Evolutionary conservation across 2,329 filamentous ascomycete genomes (phyloP).

Genomic region (Aspergillus candidus): DNA sequence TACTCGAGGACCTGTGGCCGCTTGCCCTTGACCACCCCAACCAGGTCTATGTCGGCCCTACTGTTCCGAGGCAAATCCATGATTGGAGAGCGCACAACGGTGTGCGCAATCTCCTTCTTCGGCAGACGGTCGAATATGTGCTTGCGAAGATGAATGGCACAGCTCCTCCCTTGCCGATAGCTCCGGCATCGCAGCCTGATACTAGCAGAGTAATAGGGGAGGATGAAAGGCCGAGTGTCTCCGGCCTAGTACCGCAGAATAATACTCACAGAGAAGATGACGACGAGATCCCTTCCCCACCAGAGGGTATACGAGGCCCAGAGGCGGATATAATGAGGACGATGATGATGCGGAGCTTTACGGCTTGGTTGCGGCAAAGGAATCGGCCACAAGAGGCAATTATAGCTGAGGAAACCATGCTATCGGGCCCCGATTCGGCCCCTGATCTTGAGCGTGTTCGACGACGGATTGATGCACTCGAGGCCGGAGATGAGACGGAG

Average conservation of each 20-base stretch:
- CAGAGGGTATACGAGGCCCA: not conserved
- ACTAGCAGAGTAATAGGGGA: too few relatives aligned
- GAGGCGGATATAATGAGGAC: not conserved
- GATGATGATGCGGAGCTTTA: not conserved
- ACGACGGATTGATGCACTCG: not conserved
- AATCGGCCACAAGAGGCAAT: not conserved
- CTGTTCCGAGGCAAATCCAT: slow-evolving; percentile 9
- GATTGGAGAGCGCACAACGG: slow-evolving; percentile 10
- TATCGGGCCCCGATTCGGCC: not conserved
- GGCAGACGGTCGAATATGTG: slow-evolving; percentile 4
- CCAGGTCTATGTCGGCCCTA: slow-evolving; percentile 22
- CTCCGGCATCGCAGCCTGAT: too few relatives aligned
- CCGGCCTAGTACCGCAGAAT: too few relatives aligned
- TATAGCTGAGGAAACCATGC: not conserved
- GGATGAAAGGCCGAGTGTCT: too few relatives aligned
- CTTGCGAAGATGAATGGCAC: slow-evolving; percentile 3
- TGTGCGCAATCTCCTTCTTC: slow-evolving; percentile 4
- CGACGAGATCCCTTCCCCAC: not conserved
- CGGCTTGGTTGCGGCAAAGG: not conserved
- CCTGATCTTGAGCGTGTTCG: not conserved
- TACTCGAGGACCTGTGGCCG: slow-evolving; percentile 22
- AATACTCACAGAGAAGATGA: too few relatives aligned
- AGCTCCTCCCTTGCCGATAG: not conserved
- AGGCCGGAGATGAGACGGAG: not conserved
- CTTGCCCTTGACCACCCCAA: slow-evolving; percentile 23